phyloP scores from a whole-genome alignment of 371 early-diverging fungal genomes.

The Coemansia sp. region DNA sequence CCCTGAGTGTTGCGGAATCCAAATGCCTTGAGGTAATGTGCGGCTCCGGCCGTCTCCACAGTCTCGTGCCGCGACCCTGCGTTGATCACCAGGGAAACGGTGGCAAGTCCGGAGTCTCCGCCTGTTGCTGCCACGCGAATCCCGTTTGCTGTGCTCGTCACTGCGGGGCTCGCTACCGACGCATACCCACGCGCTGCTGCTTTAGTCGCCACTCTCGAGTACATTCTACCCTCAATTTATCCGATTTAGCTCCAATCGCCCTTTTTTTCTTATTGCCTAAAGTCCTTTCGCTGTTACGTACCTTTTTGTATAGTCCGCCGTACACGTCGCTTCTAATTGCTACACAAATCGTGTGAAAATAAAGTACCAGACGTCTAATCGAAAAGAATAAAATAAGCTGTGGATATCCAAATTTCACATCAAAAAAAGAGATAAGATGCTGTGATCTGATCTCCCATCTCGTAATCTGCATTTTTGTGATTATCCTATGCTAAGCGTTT shows the following conservation, averaged over 20 bases:
- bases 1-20: conserved; percentile 85
- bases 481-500: no score
- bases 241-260: no score
- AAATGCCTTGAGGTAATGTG: conserved; percentile 89
- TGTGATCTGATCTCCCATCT: conserved; percentile 1
- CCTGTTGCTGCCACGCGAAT: conserved; percentile 42
- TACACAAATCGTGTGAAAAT: background rate
- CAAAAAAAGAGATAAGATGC: conserved; percentile 2
- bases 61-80: conserved; percentile 88
- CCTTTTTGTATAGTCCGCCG: background rate
- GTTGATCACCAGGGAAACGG: conserved; percentile 83
- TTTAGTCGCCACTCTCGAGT: background rate
- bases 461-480: no score
- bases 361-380: background rate
- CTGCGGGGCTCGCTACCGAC: conserved; percentile 21
- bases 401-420: background rate
- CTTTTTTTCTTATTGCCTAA: no score
- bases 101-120: conserved; percentile 60
- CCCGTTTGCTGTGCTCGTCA: conserved; percentile 43
- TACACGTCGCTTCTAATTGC: background rate
- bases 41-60: conserved; percentile 67
- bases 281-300: background rate
- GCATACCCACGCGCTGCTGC: conserved; percentile 34
- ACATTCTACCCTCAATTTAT: background rate
- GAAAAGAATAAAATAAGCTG: background rate